These are phyloP conservation scores for Acer yangbiense DNA, from an alignment of 345 rosid species.

Conservation along the genomic window DNA sequence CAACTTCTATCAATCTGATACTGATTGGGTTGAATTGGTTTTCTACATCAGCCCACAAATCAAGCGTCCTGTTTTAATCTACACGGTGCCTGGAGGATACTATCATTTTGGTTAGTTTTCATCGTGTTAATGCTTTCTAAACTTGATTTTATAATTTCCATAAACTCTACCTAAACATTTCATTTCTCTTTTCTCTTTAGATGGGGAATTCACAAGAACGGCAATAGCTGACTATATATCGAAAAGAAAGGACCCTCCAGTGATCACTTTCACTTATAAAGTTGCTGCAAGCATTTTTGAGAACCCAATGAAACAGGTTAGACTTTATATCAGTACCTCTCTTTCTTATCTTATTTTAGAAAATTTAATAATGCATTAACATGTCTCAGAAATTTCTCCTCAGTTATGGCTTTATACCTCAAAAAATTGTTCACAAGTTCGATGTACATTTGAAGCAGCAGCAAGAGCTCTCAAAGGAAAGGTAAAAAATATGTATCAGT, in stretches of 20 bases:
- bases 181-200: background rate
- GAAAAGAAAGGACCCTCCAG: background rate
- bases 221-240: conserved; percentile 12
- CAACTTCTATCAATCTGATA: conserved; percentile 19
- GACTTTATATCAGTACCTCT: background rate
- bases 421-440: background rate
- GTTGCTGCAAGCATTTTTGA: background rate
- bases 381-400: background rate
- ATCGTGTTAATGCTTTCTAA: background rate
- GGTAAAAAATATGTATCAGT: conserved; percentile 1
- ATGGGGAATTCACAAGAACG: conserved; percentile 17
- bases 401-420: conserved; percentile 18
- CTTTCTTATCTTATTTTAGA: background rate
- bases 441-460: conserved; percentile 14
- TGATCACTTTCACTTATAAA: background rate
- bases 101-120: conserved; percentile 9
- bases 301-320: conserved; percentile 20
- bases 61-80: conserved; percentile 19
- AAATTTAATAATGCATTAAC: background rate
- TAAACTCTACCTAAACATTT: background rate
- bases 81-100: background rate
- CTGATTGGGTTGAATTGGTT: background rate
- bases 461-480: conserved; percentile 9
- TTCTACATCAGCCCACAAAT: background rate
- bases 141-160: background rate